Base-by-base conservation (phyloP, 1,139 yeast genomes). In the Saccharomycopsis hybrid region DNA sequence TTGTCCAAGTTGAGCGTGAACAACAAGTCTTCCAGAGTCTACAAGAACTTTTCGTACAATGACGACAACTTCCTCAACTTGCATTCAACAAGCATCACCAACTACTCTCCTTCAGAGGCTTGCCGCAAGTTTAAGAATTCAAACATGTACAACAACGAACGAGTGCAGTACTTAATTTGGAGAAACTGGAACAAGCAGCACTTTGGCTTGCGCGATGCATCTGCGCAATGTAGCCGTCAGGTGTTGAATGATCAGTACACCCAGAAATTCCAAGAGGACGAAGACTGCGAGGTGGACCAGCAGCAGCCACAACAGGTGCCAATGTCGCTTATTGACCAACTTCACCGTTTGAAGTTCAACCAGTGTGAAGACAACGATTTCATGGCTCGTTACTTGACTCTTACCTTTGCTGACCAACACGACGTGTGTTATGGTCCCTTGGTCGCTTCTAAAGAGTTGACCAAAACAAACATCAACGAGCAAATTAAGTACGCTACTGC, bases 31-130 rank as follows among this genome's bases (percentile, higher is more conserved):
- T 8, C 18, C 24, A 13, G 24, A 36, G 7, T 36, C 18, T 36
- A 36, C 39, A 36, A 36, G 39, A 41, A 36, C 13, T 46, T 46
- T 37, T n/a, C 38, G 9, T 51, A 45, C 25, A 51, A 49, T 30
- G 54, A 51, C 38, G 54, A 51, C 27, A 51, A 46, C 39, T 51
- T 51, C 29, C 29, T 38, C 42, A 43, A 51, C 36, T 37, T 45
- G 42, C 9, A 13, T n/a, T 28, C 50, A 4, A 9, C 43, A n/a
- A 33, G 30, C 24, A 24, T 45, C 27, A 46, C 38, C n/a, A 51
- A 51, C 40, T 51, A 42, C 18, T 42, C 52, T 11, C 25, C 37
- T 31, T 39, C 45, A 9, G 25, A 13, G n/a, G 9, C 24, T 8
- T 9, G 41, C 18, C 25, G 29, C 28, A 49, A 46, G 30, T 41